A percentile compares a stretch with the other conserved stretches of the same genome.
These are phyloP conservation scores for Hyaloscypha hepaticicola DNA, from an alignment of 495 filamentous ascomycete species.

Conservation along the genomic window DNA sequence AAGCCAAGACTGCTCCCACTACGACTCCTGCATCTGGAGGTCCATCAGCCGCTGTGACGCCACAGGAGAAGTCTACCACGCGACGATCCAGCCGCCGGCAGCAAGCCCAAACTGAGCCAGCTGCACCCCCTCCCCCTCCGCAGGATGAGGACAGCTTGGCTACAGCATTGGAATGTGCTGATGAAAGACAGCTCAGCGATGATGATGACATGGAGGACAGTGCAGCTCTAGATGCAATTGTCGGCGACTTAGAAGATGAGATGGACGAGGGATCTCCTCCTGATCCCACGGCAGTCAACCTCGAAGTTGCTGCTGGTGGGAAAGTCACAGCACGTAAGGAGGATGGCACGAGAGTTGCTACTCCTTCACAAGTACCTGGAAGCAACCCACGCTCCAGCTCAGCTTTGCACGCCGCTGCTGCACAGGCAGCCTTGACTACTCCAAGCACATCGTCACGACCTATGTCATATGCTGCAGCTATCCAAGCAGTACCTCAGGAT, in stretches of 20 bases:
- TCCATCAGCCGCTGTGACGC: constrained; percentile 25
- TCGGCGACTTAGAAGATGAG: constrained; percentile 88
- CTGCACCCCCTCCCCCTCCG: constrained; percentile 48
- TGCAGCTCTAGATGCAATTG: constrained; percentile 76
- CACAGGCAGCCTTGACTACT: constrained; percentile 47
- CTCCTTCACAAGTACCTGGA: constrained; percentile 67
- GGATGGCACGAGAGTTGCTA: constrained; percentile 86
- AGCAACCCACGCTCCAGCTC: constrained; percentile 38
- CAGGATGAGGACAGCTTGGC: constrained; percentile 58
- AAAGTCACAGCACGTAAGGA: constrained; percentile 97
- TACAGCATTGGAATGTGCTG: constrained; percentile 84
- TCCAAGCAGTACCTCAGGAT: constrained; percentile 78
- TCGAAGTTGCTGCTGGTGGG: constrained; percentile 86
- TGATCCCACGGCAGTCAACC: constrained; percentile 86
- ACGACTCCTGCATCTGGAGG: constrained; percentile 22
- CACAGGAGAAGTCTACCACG: constrained; percentile 48
- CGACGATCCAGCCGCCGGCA: constrained; percentile 57
- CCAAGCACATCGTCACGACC: constrained; percentile 50
- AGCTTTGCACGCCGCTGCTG: constrained; percentile 32
- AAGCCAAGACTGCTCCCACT: constrained; percentile 45
- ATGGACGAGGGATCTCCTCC: constrained; percentile 69
- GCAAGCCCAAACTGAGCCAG: constrained; percentile 43
- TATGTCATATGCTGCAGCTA: constrained; percentile 79
- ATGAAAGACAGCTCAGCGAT: constrained; percentile 81
- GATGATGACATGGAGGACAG: constrained; percentile 70